These are phyloP conservation scores for Gigaspora rosea DNA, from an alignment of 192 early-diverging fungal genomes.

Conservation along the genomic window DNA sequence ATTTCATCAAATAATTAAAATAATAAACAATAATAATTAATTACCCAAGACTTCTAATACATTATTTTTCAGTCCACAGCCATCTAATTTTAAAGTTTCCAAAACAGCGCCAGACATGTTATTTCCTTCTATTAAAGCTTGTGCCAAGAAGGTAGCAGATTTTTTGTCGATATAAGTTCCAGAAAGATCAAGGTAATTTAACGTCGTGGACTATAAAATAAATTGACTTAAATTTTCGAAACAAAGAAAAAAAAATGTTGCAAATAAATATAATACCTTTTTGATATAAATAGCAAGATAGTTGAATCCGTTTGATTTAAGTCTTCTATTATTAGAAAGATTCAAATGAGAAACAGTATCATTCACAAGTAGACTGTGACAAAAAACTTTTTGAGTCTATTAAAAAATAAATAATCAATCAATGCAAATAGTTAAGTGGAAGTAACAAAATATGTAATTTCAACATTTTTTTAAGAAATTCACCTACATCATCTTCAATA, in stretches of 20 bases:
- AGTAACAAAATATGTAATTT: too few relatives aligned
- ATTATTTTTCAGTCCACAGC: constrained; percentile 44
- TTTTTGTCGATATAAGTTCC: constrained; percentile 71
- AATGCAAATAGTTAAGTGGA: background rate
- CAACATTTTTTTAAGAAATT: background rate
- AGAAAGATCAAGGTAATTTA: constrained; percentile 71
- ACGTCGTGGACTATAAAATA: constrained; percentile 53
- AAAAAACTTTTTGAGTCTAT: constrained; percentile 62
- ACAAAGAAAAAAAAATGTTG: background rate
- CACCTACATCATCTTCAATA: constrained; percentile 68
- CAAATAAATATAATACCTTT: constrained; percentile 44
- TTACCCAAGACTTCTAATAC: constrained; percentile 43
- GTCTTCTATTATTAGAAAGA: constrained; percentile 66
- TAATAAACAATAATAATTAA: background rate
- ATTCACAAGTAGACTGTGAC: constrained; percentile 71
- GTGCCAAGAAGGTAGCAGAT: constrained; percentile 63
- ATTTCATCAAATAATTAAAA: background rate
- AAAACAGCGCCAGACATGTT: constrained; percentile 45
- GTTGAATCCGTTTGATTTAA: constrained; percentile 73
- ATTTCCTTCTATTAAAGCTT: constrained; percentile 54
- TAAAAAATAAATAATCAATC: background rate
- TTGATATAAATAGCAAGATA: constrained; percentile 75
- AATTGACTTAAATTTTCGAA: background rate
- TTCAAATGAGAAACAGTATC: constrained; percentile 67
- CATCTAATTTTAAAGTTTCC: constrained; percentile 44